A percentile compares a stretch with the other conserved stretches of the same genome.
These are phyloP conservation scores for Yarrowia sp. DNA, from an alignment of 805 yeast species.

Conservation along the genomic window DNA sequence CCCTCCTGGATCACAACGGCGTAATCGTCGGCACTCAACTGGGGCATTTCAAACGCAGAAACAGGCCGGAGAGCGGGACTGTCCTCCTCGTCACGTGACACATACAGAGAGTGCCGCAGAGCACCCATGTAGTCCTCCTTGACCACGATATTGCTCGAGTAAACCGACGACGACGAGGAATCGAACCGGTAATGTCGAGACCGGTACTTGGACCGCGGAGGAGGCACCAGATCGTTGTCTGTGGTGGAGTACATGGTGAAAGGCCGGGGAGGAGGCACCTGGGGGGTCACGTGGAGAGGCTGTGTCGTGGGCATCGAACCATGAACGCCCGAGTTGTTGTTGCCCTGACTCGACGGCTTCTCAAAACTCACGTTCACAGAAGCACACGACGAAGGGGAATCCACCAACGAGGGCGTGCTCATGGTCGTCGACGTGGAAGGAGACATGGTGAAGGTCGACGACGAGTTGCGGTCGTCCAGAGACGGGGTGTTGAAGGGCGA, in stretches of 20 bases:
- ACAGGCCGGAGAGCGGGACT: background rate
- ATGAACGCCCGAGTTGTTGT: no score
- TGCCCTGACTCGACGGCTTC: background rate
- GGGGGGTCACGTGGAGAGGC: background rate
- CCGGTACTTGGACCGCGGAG: constrained; percentile 37
- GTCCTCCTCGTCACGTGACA: background rate
- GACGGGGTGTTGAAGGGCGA: constrained; percentile 4
- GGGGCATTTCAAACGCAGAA: constrained; percentile 11
- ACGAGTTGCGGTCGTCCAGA: constrained; percentile 25
- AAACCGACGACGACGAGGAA: constrained; percentile 10
- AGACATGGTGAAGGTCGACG: constrained; percentile 20
- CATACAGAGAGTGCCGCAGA: background rate
- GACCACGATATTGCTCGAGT: background rate
- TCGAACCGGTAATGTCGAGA: constrained; percentile 29
- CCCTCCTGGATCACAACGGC: constrained; percentile 21
- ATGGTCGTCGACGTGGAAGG: constrained; percentile 28
- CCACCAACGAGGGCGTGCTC: constrained; percentile 25
- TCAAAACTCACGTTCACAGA: constrained; percentile 3
- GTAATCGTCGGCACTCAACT: background rate
- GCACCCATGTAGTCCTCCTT: constrained; percentile 32
- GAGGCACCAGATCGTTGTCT: constrained; percentile 30
- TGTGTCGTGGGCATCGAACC: background rate
- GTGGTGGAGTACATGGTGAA: constrained; percentile 18
- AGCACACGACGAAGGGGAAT: constrained; percentile 6
- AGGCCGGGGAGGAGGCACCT: background rate